Conservation (phyloP, 2,329 filamentous ascomycete genomes). For the Colletotrichum lini region DNA sequence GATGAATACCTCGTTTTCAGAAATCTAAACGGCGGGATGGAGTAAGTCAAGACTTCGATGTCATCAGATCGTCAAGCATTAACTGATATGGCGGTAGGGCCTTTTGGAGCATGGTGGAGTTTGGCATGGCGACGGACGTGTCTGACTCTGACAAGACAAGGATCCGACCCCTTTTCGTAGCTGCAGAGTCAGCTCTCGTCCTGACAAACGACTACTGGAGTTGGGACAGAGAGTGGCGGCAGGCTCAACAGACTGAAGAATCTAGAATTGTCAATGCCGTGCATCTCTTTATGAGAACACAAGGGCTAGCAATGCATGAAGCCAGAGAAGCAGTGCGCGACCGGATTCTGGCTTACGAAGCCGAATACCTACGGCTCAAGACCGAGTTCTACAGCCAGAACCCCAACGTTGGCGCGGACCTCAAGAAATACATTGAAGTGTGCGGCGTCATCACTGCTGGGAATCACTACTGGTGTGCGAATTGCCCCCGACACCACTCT, state of each 20-base stretch:
- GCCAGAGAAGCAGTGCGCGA: constrained; percentile 16
- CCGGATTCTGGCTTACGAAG: constrained; percentile 13
- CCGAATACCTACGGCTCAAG: constrained; percentile 5
- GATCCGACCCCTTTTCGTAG: constrained; percentile 14
- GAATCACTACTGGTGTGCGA: constrained; percentile 31
- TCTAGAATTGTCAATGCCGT: constrained; percentile 30
- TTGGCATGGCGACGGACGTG: constrained; percentile 15
- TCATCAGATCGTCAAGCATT: background rate
- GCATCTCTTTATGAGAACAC: constrained; percentile 20
- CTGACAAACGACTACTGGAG: constrained; percentile 34
- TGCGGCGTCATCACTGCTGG: constrained; percentile 21
- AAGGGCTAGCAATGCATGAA: background rate
- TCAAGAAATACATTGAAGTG: constrained; percentile 16
- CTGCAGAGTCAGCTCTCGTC: constrained; percentile 22
- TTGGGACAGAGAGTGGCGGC: constrained; percentile 30
- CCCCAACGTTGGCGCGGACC: background rate
- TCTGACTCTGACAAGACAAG: background rate
- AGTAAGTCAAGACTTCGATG: background rate
- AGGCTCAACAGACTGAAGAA: constrained; percentile 2
- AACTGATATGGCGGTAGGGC: background rate
- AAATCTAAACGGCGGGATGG: constrained; percentile 32
- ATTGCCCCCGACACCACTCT: constrained; percentile 21
- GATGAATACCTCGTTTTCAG: constrained; percentile 27
- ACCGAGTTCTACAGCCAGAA: constrained; percentile 6
- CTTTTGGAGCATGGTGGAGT: constrained; percentile 34